Percentiles rank a stretch among this genome's conserved stretches.
These are phyloP conservation scores for Cynanchum wilfordii DNA, from an alignment of 257 asterid species.

Conservation along the genomic window DNA sequence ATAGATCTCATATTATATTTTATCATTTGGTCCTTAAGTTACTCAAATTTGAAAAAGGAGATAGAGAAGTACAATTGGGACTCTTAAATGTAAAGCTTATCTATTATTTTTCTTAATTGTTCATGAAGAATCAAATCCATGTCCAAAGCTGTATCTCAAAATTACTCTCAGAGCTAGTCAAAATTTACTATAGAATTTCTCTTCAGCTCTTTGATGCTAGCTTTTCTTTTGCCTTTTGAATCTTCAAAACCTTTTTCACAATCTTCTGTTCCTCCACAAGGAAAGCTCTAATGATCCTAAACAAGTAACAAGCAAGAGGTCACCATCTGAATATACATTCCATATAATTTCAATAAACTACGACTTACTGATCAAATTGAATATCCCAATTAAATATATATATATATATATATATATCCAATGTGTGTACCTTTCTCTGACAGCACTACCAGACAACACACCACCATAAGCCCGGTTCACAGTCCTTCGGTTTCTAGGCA, in stretches of 20 bases:
- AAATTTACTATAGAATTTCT: background rate
- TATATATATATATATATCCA: background rate
- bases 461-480: conserved; percentile 79
- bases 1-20: no score
- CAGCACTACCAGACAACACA: conserved; percentile 68
- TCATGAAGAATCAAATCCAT: background rate
- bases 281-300: conserved; percentile 74
- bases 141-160: background rate
- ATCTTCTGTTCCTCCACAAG: conserved; percentile 73
- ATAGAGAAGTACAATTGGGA: background rate
- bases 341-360: background rate
- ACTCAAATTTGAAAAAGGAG: background rate
- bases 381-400: background rate
- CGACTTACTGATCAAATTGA: no score
- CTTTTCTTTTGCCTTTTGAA: conserved; percentile 73
- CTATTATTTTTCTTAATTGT: no score
- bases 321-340: background rate
- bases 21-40: no score
- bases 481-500: conserved; percentile 64
- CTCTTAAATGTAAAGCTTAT: background rate
- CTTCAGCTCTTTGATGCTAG: conserved; percentile 44
- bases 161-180: background rate
- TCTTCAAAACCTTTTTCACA: conserved; percentile 83
- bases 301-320: no score
- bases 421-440: conserved; percentile 53